Conservation (phyloP, 768 basidiomycete species). For the Saitozyma sp. region DNA sequence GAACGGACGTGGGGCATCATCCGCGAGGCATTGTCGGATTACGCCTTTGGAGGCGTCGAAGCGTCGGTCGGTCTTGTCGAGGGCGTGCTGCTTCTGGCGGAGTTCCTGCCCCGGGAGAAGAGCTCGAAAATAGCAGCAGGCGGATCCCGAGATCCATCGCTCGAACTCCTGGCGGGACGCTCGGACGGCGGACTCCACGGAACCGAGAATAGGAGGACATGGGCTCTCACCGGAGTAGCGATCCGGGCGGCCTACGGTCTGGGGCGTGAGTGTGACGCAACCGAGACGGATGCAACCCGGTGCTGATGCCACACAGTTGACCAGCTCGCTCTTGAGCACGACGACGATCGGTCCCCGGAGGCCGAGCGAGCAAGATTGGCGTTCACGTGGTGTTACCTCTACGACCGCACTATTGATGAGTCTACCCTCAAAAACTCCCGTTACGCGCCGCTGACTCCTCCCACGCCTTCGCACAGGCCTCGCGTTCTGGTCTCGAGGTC, state of each 20-base stretch:
- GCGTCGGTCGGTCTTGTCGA: conserved; percentile 46
- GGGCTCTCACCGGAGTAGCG: conserved; percentile 47
- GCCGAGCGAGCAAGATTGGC: conserved; percentile 38
- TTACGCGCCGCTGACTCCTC: background rate
- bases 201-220: conserved; percentile 44
- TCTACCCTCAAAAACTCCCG: background rate
- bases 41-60: conserved; percentile 37
- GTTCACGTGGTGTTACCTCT: conserved; percentile 49
- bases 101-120: conserved; percentile 42
- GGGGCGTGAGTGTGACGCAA: conserved; percentile 26
- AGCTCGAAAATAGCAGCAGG: background rate
- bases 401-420: conserved; percentile 44
- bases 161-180: conserved; percentile 18
- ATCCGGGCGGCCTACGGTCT: conserved; percentile 48
- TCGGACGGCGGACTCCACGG: conserved; percentile 35
- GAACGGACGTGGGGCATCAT: conserved; percentile 40
- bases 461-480: conserved; percentile 45
- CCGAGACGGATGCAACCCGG: too few species aligned
- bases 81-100: conserved; percentile 45
- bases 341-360: conserved; percentile 24
- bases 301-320: conserved; percentile 24
- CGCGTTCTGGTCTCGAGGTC: conserved; percentile 50
- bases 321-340: conserved; percentile 32
- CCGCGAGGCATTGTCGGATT: conserved; percentile 38
- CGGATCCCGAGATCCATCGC: conserved; percentile 4